These are phyloP conservation scores for Fusarium xyrophilum DNA, from an alignment of 2,329 filamentous ascomycete genomes.

Conservation along the genomic window DNA sequence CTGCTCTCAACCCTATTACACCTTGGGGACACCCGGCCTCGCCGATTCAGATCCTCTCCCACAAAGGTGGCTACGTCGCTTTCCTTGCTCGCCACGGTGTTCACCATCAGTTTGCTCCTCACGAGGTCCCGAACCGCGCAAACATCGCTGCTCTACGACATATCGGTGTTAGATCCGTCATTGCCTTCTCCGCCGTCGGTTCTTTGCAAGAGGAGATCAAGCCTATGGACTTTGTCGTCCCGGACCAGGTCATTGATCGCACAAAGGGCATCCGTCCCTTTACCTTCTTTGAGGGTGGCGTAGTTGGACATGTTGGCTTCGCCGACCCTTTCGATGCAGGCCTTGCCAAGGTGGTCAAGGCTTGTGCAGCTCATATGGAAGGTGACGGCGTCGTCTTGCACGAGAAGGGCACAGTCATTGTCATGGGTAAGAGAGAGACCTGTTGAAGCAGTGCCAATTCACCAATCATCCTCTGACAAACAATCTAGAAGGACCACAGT, in stretches of 20 bases:
- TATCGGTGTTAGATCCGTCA: slow-evolving; percentile 87
- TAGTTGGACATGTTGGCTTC: slow-evolving; percentile 94
- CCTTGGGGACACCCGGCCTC: slow-evolving; percentile 85
- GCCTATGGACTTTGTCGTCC: slow-evolving; percentile 95
- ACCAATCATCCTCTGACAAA: slow-evolving; percentile 28
- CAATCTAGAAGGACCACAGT: slow-evolving; percentile 86
- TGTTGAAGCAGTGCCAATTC: neutral
- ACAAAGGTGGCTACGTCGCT: slow-evolving; percentile 81
- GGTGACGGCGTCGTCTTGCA: slow-evolving; percentile 88
- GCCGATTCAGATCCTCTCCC: slow-evolving; percentile 85
- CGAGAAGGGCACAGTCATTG: slow-evolving; percentile 82
- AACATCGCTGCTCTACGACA: slow-evolving; percentile 97
- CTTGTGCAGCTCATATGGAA: slow-evolving; percentile 76
- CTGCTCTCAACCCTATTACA: slow-evolving; percentile 76
- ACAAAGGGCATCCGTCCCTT: slow-evolving; percentile 94
- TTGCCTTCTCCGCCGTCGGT: slow-evolving; percentile 95
- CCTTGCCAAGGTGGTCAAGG: slow-evolving; percentile 77
- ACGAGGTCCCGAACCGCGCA: slow-evolving; percentile 92
- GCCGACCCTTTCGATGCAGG: slow-evolving; percentile 90
- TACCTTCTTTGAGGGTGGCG: slow-evolving; percentile 92
- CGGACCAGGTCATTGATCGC: slow-evolving; percentile 95
- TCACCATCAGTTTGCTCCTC: slow-evolving; percentile 88
- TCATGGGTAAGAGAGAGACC: slow-evolving; percentile 71
- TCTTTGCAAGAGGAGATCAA: slow-evolving; percentile 91
- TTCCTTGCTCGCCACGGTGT: slow-evolving; percentile 93